Evolutionary conservation across 306 rosid species (phyloP).

Genomic region (Vigna unguiculata): DNA sequence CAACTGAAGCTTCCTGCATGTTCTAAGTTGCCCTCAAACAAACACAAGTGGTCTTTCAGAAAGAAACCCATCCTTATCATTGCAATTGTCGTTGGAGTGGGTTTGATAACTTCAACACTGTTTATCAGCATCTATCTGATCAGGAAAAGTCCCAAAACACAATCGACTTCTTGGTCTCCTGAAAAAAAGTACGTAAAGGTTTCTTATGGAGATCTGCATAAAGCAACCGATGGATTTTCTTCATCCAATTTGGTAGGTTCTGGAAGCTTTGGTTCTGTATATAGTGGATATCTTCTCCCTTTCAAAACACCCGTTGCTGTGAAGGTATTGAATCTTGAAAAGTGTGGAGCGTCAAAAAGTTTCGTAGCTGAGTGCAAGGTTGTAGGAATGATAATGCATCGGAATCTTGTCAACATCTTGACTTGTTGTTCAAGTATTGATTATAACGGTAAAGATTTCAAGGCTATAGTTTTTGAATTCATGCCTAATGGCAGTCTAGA

Average conservation of each 20-base stretch:
- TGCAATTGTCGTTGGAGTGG: neutral
- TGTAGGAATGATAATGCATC: slow-evolving; percentile 38
- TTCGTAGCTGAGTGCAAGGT: slow-evolving; percentile 50
- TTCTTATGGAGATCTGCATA: slow-evolving; percentile 49
- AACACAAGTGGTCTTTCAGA: neutral
- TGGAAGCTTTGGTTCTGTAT: slow-evolving; percentile 52
- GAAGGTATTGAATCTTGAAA: slow-evolving; percentile 50
- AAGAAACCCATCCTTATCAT: neutral
- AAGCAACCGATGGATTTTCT: slow-evolving; percentile 55
- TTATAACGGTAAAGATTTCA: slow-evolving; percentile 43
- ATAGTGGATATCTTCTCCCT: slow-evolving; percentile 42
- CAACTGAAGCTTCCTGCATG: slow-evolving; percentile 36
- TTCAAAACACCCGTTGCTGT: slow-evolving; percentile 36
- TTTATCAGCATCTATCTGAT: neutral
- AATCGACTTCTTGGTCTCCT: neutral
- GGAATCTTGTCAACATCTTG: slow-evolving; percentile 43
- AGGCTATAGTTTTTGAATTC: slow-evolving; percentile 49
- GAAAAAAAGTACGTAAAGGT: slow-evolving; percentile 16
- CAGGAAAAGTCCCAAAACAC: neutral
- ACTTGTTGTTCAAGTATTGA: slow-evolving; percentile 50
- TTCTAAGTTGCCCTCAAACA: neutral
- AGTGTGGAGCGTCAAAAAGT: slow-evolving; percentile 47
- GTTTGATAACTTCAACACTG: neutral
- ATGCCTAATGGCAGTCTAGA: slow-evolving; percentile 56
- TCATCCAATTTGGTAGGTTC: slow-evolving; percentile 44